Evolutionary conservation across 2,329 filamentous ascomycete species (phyloP), one percentile per base, ranked within the genome.

Genomic region (Diaporthe sp.): DNA sequence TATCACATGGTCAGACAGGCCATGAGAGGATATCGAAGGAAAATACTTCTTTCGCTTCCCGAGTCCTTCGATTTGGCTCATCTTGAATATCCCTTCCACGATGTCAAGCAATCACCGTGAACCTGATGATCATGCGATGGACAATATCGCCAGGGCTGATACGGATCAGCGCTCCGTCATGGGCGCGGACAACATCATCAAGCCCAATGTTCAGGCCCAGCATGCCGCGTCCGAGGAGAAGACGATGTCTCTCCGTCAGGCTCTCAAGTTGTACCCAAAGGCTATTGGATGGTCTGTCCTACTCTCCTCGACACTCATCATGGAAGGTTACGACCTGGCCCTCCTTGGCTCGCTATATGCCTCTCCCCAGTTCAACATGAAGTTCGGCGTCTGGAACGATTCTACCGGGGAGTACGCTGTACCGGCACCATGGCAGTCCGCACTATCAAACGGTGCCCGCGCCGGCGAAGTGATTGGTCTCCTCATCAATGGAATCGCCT

Each of bases 281-380:
- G 95, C 95, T n/a, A 92, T 97, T 73, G 89, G 86, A 28, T 98
- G 95, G 94, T 95, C 92, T 79, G 80, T 97, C 64, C 86, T 97
- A 74, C 96, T 98, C 83, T 96, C 93, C n/a, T 96, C 94, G 0
- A 96, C 93, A 81, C 97, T 97, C 80, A 91, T 91, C 79, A 98
- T 98, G 95, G 95, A 97, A 83, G 95, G 94, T 42, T 97, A 96
- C 85, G 95, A 97, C 81, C 88, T 97, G 73, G 92, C 91, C 79
- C 86, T 97, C 71, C 91, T 97, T 79, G 94, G 93, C 85, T 96
- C 95, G 83, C 95, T 97, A 80, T 96, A 76, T 68, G 42, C 58
- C 69, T 73, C 73, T 35, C 75, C 78, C 58, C 78, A 77, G 45
- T 83, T 83, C 73, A 78, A 79, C 71, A 71, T 73, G 35, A 80